Conservation (phyloP, 345 rosid genomes). For the Bretschneidera sinensis region DNA sequence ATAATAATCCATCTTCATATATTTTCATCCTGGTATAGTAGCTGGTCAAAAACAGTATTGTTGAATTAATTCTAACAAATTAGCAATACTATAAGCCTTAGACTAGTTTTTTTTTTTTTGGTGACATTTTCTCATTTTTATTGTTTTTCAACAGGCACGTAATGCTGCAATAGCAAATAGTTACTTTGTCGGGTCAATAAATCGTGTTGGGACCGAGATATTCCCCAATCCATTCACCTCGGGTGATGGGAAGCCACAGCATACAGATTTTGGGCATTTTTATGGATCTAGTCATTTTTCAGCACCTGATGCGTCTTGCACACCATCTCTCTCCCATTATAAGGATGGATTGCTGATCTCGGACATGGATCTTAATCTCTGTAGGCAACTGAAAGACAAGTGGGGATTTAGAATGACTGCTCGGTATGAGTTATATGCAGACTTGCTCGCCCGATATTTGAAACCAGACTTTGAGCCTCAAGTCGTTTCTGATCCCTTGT, state of each 20-base stretch:
- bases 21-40: no score
- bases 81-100: no score
- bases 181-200: conserved; percentile 93
- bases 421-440: conserved; percentile 66
- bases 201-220: conserved; percentile 90
- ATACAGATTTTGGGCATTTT: conserved; percentile 84
- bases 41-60: no score
- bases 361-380: conserved; percentile 90
- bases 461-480: conserved; percentile 76
- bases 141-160: conserved; percentile 50
- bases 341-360: conserved; percentile 78
- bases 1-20: no score
- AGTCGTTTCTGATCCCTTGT: conserved; percentile 68
- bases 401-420: conserved; percentile 96
- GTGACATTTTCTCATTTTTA: not conserved
- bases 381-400: conserved; percentile 86
- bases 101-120: no score
- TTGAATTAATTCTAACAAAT: no score
- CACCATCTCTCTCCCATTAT: conserved; percentile 71
- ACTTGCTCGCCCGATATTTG: conserved; percentile 46
- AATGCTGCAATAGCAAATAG: conserved; percentile 96
- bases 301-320: conserved; percentile 93
- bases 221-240: conserved; percentile 93
- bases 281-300: conserved; percentile 92
- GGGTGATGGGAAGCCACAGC: conserved; percentile 87